Conservation (phyloP, 345 rosid species). For the Erysimum cheiranthoides region DNA sequence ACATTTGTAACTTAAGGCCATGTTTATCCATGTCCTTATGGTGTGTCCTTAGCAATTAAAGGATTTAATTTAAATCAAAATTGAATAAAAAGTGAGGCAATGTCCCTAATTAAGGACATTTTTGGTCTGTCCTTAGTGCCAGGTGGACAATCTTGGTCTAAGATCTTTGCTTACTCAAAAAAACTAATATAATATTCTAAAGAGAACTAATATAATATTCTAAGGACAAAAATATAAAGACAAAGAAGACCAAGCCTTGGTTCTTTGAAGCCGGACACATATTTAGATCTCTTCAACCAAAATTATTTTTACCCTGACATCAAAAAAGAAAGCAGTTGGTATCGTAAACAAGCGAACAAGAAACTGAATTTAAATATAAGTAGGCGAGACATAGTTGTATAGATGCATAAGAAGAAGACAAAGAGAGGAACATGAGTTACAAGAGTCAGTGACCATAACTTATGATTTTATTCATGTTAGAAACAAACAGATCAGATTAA, state of each 20-base stretch:
- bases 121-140: too few relatives aligned
- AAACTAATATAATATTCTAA: too few relatives aligned
- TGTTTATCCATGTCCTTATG: too few relatives aligned
- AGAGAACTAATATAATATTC: too few relatives aligned
- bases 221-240: too few relatives aligned
- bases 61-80: too few relatives aligned
- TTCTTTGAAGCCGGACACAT: conserved; percentile 39
- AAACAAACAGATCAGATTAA: conserved; percentile 39
- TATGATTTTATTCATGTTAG: conserved; percentile 27
- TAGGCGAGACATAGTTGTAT: conserved; percentile 1
- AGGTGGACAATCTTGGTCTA: too few relatives aligned
- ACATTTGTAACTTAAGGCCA: conserved; percentile 9
- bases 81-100: too few relatives aligned
- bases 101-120: too few relatives aligned
- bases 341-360: conserved; percentile 23
- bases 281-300: conserved; percentile 13
- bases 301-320: background rate
- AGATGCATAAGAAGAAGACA: conserved; percentile 38
- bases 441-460: conserved; percentile 35
- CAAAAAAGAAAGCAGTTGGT: background rate
- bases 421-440: conserved; percentile 34
- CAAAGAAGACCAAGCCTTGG: conserved; percentile 30
- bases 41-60: too few relatives aligned
- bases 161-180: too few relatives aligned
- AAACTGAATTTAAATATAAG: conserved; percentile 2